A percentile compares a stretch with the other conserved stretches of the same genome.
Evolutionary conservation across 2,329 filamentous ascomycete genomes (phyloP).

Genomic region (Cytospora leucostoma): DNA sequence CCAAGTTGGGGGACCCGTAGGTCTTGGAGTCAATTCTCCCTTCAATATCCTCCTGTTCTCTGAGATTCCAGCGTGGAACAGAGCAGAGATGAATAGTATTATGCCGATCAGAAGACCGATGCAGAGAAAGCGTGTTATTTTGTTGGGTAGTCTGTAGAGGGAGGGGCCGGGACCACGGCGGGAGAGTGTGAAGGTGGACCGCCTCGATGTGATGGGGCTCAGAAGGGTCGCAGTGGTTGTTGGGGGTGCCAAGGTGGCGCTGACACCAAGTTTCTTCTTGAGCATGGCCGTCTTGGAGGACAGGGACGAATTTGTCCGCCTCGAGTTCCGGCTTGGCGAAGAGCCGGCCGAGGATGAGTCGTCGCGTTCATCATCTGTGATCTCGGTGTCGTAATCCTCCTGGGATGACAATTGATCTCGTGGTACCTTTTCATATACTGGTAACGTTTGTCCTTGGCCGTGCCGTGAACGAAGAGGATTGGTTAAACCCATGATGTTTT

Average conservation of each 20-base stretch:
- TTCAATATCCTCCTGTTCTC: conserved; percentile 64
- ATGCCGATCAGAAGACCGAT: conserved; percentile 69
- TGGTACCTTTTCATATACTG: conserved; percentile 51
- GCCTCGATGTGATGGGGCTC: conserved; percentile 37
- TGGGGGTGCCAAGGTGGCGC: conserved; percentile 21
- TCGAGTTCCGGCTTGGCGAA: conserved; percentile 55
- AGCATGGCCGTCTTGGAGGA: conserved; percentile 48
- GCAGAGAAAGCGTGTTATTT: conserved; percentile 76
- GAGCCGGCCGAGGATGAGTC: conserved; percentile 41
- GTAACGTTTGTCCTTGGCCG: conserved; percentile 44
- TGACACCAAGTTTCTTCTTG: conserved; percentile 26
- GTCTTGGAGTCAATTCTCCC: conserved; percentile 59
- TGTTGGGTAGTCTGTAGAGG: conserved; percentile 68
- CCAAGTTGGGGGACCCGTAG: conserved; percentile 71
- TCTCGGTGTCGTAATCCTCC: conserved; percentile 50
- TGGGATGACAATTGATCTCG: conserved; percentile 55
- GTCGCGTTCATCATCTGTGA: conserved; percentile 41
- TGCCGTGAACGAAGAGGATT: conserved; percentile 51
- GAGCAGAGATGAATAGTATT: conserved; percentile 72
- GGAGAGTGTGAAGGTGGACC: conserved; percentile 36
- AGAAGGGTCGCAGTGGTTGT: conserved; percentile 17
- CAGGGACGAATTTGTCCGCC: conserved; percentile 50
- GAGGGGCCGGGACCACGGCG: conserved; percentile 39
- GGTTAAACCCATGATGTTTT: conserved; percentile 30
- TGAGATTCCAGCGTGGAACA: conserved; percentile 72